Base-by-base conservation (phyloP, 495 filamentous ascomycete species). In the Jackrogersella multiformis region DNA sequence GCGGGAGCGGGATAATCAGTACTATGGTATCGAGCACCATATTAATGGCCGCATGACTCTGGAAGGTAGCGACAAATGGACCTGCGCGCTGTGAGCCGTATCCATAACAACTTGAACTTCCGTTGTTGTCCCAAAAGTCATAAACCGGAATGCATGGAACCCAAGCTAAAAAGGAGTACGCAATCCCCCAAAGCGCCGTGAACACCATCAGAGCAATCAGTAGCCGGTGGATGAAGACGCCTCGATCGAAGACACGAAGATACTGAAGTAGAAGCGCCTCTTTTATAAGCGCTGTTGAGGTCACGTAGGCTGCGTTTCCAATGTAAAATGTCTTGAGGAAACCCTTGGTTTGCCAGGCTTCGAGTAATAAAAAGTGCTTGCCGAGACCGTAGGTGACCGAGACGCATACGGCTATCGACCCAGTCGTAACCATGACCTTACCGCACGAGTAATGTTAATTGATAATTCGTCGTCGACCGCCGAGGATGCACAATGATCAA, bases 261-360 rank as follows among this genome's bases (percentile, higher is more conserved):
- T 77, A 79, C 15, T 79, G 77, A 10, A 79, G 53, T 2, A 79
- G 58, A 13, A 79, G 66, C 7, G 77, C 72, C 20, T 75, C 61
- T 45, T 79, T 79, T 62, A 79, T 74, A 12, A 76, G 44, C 1
- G 72, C 67, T 4, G 73, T 73, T 3, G 74, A 70, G 8, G 72
- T 69, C 24, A 65, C 45, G 42, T 77, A 77, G 0, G 72, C n/a
- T 13, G 61, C 70, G 53, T 74, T 76, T 13, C 45, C 61, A 48
- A 78, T 49, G 44, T 76, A 79, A 21, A 76, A 71, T 1, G 71
- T 70, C 46, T 57, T n/a, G 38, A 70, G 2, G 34, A 67, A 76
- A 2, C 54, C 68, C 13, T 61, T 45, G 3, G 16, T 34, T 32
- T 68, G 39, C 64, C 64, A 68, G 7, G 20, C 1, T 10, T 63